Evolutionary conservation across 805 yeast genomes (phyloP).

Genomic region (Metschnikowia rubicola): DNA sequence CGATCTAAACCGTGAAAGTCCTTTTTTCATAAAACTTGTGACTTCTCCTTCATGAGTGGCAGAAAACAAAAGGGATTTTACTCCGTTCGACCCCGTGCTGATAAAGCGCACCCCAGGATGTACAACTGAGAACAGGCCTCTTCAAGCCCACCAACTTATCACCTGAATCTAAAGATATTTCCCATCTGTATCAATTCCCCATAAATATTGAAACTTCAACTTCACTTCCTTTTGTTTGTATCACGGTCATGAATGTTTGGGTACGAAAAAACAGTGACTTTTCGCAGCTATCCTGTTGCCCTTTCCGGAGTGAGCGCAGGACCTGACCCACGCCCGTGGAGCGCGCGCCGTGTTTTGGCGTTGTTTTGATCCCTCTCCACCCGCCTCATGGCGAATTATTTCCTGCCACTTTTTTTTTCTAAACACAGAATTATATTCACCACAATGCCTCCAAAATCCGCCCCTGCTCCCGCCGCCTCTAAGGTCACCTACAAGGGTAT

Average conservation of each 20-base stretch:
- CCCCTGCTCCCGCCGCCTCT: constrained; percentile 11
- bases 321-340: neutral
- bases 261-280: too few relatives aligned
- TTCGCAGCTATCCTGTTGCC: neutral
- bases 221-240: too few relatives aligned
- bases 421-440: neutral
- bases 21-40: too few relatives aligned
- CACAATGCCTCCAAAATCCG: constrained; percentile 16
- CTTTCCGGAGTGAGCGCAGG: neutral
- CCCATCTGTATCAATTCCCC: too few relatives aligned
- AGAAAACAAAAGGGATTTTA: neutral
- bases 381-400: constrained; percentile 4
- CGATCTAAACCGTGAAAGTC: too few relatives aligned
- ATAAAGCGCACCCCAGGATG: too few relatives aligned
- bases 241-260: too few relatives aligned
- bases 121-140: too few relatives aligned
- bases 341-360: constrained; percentile 9
- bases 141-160: too few relatives aligned
- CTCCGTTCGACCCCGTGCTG: too few relatives aligned
- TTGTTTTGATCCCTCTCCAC: constrained; percentile 10
- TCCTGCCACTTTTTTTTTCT: constrained; percentile 7
- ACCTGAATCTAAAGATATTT: too few relatives aligned
- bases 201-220: too few relatives aligned
- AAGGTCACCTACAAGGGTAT: constrained; percentile 17
- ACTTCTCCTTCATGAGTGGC: neutral